A percentile compares a stretch with the other conserved stretches of the same genome.
Conservation (phyloP, 2,329 filamentous ascomycete species). For the Rhinocladiella similis region DNA sequence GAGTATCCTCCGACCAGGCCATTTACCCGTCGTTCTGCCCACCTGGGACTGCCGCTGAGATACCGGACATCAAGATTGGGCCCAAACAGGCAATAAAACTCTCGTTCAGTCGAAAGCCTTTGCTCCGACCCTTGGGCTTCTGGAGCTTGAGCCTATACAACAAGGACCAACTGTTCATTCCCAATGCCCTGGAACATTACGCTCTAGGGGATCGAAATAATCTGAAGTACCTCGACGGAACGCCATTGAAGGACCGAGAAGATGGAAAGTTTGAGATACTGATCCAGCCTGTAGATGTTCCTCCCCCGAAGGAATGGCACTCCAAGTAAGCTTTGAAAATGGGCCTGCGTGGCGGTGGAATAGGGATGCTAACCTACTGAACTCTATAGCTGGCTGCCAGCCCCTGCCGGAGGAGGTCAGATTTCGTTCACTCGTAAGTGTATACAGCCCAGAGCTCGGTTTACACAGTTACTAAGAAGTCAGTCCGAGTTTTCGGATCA, state of each 20-base stretch:
- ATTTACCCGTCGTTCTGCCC: slow-evolving; percentile 26
- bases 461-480: no score
- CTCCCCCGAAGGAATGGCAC: slow-evolving; percentile 32
- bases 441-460: no score
- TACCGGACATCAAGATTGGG: slow-evolving; percentile 1
- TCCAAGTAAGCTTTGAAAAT: background rate
- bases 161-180: slow-evolving; percentile 27
- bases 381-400: no score
- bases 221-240: slow-evolving; percentile 32
- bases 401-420: no score
- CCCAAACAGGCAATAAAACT: slow-evolving; percentile 27
- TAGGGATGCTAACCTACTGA: no score
- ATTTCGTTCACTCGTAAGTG: no score
- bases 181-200: slow-evolving; percentile 30
- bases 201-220: slow-evolving; percentile 31
- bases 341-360: no score
- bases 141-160: slow-evolving; percentile 34
- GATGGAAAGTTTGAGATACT: slow-evolving; percentile 31
- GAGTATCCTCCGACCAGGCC: slow-evolving; percentile 17
- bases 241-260: slow-evolving; percentile 12
- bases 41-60: background rate
- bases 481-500: no score
- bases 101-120: slow-evolving; percentile 30
- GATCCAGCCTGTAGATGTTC: slow-evolving; percentile 30
- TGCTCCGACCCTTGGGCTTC: slow-evolving; percentile 26